Base-by-base conservation (phyloP, 768 basidiomycete genomes). In the Podaxis mareebaensis region DNA sequence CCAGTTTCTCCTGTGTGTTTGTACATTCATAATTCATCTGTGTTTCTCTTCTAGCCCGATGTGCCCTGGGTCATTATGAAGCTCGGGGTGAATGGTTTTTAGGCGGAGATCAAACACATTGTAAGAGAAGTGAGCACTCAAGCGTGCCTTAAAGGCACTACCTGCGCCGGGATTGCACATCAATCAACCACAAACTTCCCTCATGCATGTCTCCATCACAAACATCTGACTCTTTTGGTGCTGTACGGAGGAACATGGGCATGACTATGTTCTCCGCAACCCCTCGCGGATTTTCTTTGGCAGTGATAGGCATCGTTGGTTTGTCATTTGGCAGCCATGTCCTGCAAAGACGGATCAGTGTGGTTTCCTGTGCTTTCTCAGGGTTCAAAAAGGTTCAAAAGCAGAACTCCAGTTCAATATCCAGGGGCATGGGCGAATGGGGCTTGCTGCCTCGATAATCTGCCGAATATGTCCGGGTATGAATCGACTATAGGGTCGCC, bases 271-370 rank as follows among this genome's bases (percentile, higher is more conserved):
- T 17, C n/a, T 24, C 48, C n/a, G 22, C n/a, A 15, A 20, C 42
- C 24, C 48, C 20, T 49, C 48, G 22, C 12, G 10, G 49, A 22
- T 11, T 51, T 51, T 51, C 49, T 51, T 51, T 12, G 49, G 49
- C 10, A 51, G n/a, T 51, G 49, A 51, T 51, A 51, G 26, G 3
- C 26, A 51, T 51, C 49, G 26, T 13, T 15, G 12, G n/a, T n/a
- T 22, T n/a, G 48, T 49, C 48, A 51, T 12, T 24, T 20, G 13
- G 20, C 12, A 20, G 54, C 15, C 36, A 56, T 49, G 20, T 49
- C 58, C 58, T 59, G 5, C 46, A 38, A 59, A 48, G 17, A 49
- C 58, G 58, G 58, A 59, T 59, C 58, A 59, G 58, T n/a, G 58
- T n/a, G 10, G 7, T n/a, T 46, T n/a, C 15, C 42, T n/a, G n/a